phyloP scores from a whole-genome alignment of 164 flowering plant species.

The Protea cynaroides region DNA sequence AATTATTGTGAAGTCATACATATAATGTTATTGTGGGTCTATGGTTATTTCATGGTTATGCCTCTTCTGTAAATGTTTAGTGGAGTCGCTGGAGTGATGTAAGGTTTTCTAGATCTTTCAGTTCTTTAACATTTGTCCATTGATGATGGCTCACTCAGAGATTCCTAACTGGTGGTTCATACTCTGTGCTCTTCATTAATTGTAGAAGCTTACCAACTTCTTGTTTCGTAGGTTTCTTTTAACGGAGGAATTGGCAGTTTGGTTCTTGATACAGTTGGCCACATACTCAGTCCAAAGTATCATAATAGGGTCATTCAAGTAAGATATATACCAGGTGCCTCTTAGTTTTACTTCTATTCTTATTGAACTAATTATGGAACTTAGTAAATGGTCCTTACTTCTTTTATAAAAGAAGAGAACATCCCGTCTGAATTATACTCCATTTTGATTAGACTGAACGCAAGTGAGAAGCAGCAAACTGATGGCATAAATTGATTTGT shows the following conservation, averaged over 20 bases:
- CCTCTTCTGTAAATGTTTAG: too few species aligned
- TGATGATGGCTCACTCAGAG: background rate
- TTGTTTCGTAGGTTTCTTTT: constrained; percentile 45
- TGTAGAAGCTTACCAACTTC: background rate
- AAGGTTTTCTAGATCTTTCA: background rate
- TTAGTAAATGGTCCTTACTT: background rate
- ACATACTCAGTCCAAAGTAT: constrained; percentile 66
- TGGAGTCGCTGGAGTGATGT: background rate
- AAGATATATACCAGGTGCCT: constrained; percentile 11
- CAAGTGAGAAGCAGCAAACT: too few species aligned
- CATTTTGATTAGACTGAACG: background rate
- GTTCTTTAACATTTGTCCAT: background rate
- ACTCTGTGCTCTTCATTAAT: background rate
- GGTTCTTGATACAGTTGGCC: constrained; percentile 82
- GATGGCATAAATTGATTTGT: too few species aligned
- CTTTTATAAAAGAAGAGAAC: background rate
- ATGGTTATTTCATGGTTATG: too few species aligned
- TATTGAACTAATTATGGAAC: background rate
- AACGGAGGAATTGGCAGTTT: constrained; percentile 71
- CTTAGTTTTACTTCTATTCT: background rate
- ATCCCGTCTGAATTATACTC: background rate
- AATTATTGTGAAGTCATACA: too few species aligned
- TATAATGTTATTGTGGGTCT: too few species aligned
- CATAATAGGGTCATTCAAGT: constrained; percentile 81
- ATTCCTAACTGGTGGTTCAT: background rate